Evolutionary conservation across 352 stramenopile genomes (phyloP).

Genomic region (Phytophthora pistaciae): DNA sequence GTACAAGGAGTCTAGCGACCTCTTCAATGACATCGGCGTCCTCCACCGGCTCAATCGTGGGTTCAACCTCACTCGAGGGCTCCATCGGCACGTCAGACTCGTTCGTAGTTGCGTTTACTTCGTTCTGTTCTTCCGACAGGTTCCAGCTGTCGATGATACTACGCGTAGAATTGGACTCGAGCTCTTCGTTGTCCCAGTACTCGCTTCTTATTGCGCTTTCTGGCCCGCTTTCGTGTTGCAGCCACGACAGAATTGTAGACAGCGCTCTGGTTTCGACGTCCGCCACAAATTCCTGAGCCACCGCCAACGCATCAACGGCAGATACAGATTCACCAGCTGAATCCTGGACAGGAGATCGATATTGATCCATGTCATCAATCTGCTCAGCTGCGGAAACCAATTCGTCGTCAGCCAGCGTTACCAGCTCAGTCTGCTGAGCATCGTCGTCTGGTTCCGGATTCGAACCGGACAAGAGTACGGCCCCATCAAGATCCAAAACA

Average conservation of each 20-base stretch:
- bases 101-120: neutral
- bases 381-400: neutral
- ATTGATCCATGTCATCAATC: neutral
- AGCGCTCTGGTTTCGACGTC: slow-evolving; percentile 17
- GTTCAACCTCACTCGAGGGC: neutral
- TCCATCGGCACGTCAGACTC: neutral
- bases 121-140: slow-evolving; percentile 19
- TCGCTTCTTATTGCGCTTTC: neutral
- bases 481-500: neutral
- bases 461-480: neutral
- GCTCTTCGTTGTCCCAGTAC: slow-evolving; percentile 14
- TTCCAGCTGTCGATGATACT: slow-evolving; percentile 16
- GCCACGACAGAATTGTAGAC: slow-evolving; percentile 9
- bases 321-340: neutral
- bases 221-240: neutral
- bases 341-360: neutral
- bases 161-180: slow-evolving; percentile 16
- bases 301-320: slow-evolving; percentile 3
- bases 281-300: slow-evolving; percentile 23
- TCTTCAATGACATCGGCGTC: neutral
- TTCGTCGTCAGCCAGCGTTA: neutral
- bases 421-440: neutral
- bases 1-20: neutral
- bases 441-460: neutral
- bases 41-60: neutral